These are phyloP conservation scores for Fusarium citri DNA, from an alignment of 2,329 filamentous ascomycete genomes.

Conservation along the genomic window DNA sequence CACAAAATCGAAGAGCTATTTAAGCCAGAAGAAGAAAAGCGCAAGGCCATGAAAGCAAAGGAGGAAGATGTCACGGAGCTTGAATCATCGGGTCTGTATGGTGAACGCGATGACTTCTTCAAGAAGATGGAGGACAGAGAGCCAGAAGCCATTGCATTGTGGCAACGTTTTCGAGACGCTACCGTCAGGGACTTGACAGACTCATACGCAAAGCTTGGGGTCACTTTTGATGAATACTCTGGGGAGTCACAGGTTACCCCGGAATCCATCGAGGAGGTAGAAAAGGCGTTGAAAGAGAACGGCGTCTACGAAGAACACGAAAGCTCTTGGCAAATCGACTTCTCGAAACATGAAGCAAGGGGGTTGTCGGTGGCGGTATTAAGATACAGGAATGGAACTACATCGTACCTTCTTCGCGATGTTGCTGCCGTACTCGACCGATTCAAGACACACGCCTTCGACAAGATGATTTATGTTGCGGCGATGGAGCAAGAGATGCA, in stretches of 20 bases:
- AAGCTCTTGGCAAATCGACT: slow-evolving; percentile 75
- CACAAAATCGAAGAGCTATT: slow-evolving; percentile 73
- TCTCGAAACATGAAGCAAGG: slow-evolving; percentile 77
- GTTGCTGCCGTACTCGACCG: slow-evolving; percentile 76
- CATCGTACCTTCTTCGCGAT: slow-evolving; percentile 72
- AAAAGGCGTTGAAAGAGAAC: slow-evolving; percentile 67
- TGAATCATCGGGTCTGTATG: slow-evolving; percentile 54
- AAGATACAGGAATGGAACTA: slow-evolving; percentile 63
- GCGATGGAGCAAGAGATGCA: slow-evolving; percentile 79
- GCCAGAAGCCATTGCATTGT: slow-evolving; percentile 63
- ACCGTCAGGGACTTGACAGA: slow-evolving; percentile 66
- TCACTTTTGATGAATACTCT: slow-evolving; percentile 70
- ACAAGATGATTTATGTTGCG: slow-evolving; percentile 84
- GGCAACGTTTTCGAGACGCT: slow-evolving; percentile 65
- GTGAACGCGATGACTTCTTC: slow-evolving; percentile 66
- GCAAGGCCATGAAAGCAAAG: slow-evolving; percentile 58
- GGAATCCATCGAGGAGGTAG: slow-evolving; percentile 69
- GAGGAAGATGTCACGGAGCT: slow-evolving; percentile 54
- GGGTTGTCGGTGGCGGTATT: slow-evolving; percentile 76
- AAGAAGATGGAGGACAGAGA: slow-evolving; percentile 70
- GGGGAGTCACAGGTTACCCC: slow-evolving; percentile 71
- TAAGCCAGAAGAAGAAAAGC: slow-evolving; percentile 70
- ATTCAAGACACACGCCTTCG: slow-evolving; percentile 69
- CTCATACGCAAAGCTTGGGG: slow-evolving; percentile 66
- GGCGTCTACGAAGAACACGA: slow-evolving; percentile 73